phyloP scores from a whole-genome alignment of 768 basidiomycete genomes.

The Hydnomerulius pinastri region DNA sequence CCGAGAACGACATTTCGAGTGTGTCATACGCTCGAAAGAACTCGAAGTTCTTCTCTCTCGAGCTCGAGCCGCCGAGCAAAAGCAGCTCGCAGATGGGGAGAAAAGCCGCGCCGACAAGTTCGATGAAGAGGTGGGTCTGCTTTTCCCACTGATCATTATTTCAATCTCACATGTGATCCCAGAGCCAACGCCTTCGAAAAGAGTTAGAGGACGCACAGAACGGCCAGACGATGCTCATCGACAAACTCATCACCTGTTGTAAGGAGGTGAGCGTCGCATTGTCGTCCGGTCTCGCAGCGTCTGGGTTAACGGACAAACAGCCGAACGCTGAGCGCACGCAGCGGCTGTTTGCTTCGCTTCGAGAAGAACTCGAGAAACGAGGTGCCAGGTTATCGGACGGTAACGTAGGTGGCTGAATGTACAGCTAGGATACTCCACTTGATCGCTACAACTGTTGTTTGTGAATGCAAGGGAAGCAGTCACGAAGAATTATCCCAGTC shows the following conservation, averaged over 20 bases:
- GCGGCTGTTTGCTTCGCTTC: constrained; percentile 74
- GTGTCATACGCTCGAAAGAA: constrained; percentile 89
- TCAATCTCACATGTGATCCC: constrained; percentile 12
- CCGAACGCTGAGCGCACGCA: constrained; percentile 84
- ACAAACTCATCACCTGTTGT: constrained; percentile 83
- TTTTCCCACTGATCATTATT: constrained; percentile 4
- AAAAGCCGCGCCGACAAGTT: constrained; percentile 63
- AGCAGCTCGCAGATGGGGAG: constrained; percentile 78
- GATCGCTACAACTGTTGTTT: constrained; percentile 6
- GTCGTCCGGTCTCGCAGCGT: constrained; percentile 1
- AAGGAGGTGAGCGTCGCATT: constrained; percentile 65
- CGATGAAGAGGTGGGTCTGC: constrained; percentile 70
- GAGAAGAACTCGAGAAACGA: constrained; percentile 82
- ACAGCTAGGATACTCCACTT: constrained; percentile 5
- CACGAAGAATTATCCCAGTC: constrained; percentile 12
- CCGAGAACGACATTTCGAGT: constrained; percentile 90
- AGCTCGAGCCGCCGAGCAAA: constrained; percentile 86
- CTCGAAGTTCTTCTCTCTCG: constrained; percentile 85
- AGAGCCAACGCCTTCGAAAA: constrained; percentile 71
- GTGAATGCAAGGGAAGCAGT: constrained; percentile 14
- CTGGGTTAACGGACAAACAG: constrained; percentile 38
- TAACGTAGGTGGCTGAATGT: constrained; percentile 44
- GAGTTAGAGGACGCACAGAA: constrained; percentile 81
- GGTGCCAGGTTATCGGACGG: constrained; percentile 48
- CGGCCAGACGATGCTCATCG: constrained; percentile 76